Base-by-base conservation (phyloP, 805 yeast genomes). In the Dipodascopsis tothii region DNA sequence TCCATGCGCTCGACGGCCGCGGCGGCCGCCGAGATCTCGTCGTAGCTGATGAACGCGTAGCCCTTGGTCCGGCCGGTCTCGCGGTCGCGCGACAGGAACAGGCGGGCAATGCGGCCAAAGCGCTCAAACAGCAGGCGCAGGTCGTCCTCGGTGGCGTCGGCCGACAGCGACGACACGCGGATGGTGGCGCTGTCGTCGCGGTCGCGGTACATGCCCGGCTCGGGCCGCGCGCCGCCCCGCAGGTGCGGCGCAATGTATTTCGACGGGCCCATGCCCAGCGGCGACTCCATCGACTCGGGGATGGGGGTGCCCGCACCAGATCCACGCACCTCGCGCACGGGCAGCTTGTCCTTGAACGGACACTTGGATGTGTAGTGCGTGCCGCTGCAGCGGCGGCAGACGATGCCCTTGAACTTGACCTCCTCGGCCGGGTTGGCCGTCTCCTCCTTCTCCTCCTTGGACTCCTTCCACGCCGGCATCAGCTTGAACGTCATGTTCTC, bases 51-150 rank as follows among this genome's bases (percentile, higher is more conserved):
- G 66, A 85, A 92, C 4, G 97, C 97, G 66, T 90, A 79, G 61
- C 99, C 99, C 69, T 86, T 83, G 36, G 95, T 84, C 66, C 81
- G 81, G 54, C 95, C 92, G 21, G 97, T 92, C 58, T 84, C 95
- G 69, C 86, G 82, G 69, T 87, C 84, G 71, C 84, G 83, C 48
- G 87, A 87, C 46, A 92, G 73, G 52, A 82, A 81, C 55, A 83
- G 84, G 69, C 95, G 82, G 59, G 75, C 77, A 46, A 76, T 70
- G 70, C 77, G 58, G 78, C 94, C 71, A 71, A 81, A 63, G 69
- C 75, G 51, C 72, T 76, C 58, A 81, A 92, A 76, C 61, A 81
- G 81, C 56, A 69, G 70, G 60, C 88, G 77, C 57, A 92, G 68
- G 68, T 79, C 80, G 52, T 77, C 81, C 65, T 92, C 97, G 59